These are phyloP conservation scores for Claviceps sp. DNA, from an alignment of 2,329 filamentous ascomycete genomes.

Conservation along the genomic window DNA sequence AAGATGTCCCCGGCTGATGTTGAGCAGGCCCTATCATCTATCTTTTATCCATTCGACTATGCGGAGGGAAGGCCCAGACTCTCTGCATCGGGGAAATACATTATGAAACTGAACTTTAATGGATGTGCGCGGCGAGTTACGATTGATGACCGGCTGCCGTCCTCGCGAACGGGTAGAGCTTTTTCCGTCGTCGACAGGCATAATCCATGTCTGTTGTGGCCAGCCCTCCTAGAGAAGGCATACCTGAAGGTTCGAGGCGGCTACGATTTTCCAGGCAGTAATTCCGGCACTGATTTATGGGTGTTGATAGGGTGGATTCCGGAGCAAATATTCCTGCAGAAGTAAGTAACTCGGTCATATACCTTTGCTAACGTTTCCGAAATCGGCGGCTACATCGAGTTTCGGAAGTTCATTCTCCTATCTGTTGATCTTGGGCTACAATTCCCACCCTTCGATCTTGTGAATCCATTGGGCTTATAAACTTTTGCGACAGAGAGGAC, in stretches of 20 bases:
- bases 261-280: slow-evolving; percentile 95
- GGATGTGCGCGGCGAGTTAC: slow-evolving; percentile 77
- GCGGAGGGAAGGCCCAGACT: slow-evolving; percentile 41
- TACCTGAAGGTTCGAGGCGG: slow-evolving; percentile 91
- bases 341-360: slow-evolving; percentile 23
- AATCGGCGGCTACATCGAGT: neutral
- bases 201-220: slow-evolving; percentile 76
- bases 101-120: slow-evolving; percentile 91
- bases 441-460: neutral
- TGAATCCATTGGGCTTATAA: neutral
- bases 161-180: slow-evolving; percentile 58
- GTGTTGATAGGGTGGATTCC: slow-evolving; percentile 93
- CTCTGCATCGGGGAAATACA: slow-evolving; percentile 76
- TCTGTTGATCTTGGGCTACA: neutral
- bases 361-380: neutral
- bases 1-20: neutral
- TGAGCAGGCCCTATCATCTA: slow-evolving; percentile 50
- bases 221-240: slow-evolving; percentile 85
- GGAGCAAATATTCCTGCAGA: slow-evolving; percentile 84
- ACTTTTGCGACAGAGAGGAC: slow-evolving; percentile 46
- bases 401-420: neutral
- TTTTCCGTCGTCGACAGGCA: slow-evolving; percentile 80
- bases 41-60: slow-evolving; percentile 64
- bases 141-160: slow-evolving; percentile 79
- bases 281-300: slow-evolving; percentile 90